Evolutionary conservation across 73 alveolate species (phyloP), one percentile per base, ranked within the genome.

Genomic region (Paramecium tetraurelia): DNA sequence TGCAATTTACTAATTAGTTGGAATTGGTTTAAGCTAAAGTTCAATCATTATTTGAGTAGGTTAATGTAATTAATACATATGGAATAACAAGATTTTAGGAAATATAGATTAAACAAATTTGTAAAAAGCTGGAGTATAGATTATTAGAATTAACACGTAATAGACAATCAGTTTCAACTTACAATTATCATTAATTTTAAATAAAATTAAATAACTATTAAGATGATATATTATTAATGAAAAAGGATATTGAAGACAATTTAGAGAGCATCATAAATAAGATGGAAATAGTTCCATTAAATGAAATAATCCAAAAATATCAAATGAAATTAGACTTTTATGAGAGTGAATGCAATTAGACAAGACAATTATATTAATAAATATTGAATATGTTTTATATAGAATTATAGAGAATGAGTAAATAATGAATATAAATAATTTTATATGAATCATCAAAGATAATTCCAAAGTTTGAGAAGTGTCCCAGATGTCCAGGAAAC

Each of bases 391-490:
- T 41, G 46, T 75, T 35, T 75, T 41, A 75, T 75, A 29, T 38
- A 75, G 59, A 75, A 38, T 38, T 35, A 38, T 38, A 75, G 18
- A 38, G 87, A 36, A 16, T 38, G 87, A 75, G 36, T 41, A 75
- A 14, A 38, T 75, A 35, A 38, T 41, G 59, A 41, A 75, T 38
- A 29, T 75, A 75, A n/a, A 36, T 16, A 75, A 6, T 12, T 12
- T 21, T 35, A 33, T 35, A 35, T 38, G 38, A 38, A 21, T 29
- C 59, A 44, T 10, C 75, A 33, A 18, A 48, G 90, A 80, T 20
- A 80, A 80, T 80, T 80, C 24, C 24, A 80, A 35, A 44, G 76
- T 48, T 27, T 80, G 22, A 21, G 90, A 44, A 48, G 76, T 80
- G 46, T 80, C n/a, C 90, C 90, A 11, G 90, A 80, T 43, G 59